These are phyloP conservation scores for Papiliotrema nemorosa DNA, from an alignment of 1,284 basidiomycete genomes.

Conservation along the genomic window DNA sequence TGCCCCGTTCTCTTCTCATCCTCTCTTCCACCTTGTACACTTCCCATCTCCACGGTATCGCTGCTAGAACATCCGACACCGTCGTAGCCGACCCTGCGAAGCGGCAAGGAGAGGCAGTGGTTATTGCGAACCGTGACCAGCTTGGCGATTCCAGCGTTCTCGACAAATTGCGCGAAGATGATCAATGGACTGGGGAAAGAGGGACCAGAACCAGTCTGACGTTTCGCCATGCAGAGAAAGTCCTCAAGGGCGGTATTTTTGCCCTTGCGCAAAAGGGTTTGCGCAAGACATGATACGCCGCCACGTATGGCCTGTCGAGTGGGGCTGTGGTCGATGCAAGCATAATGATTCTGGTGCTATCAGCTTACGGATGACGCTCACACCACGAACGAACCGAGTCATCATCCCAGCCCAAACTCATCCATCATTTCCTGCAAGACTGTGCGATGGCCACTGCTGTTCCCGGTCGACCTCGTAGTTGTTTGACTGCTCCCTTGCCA, in stretches of 20 bases:
- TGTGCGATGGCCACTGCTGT: constrained; percentile 10
- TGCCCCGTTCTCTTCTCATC: constrained; percentile 75
- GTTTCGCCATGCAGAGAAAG: constrained; percentile 74
- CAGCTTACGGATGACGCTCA: not conserved
- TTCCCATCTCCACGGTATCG: constrained; percentile 70
- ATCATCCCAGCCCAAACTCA: constrained; percentile 29
- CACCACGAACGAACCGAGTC: not conserved
- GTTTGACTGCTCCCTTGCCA: not conserved
- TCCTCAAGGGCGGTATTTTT: constrained; percentile 49
- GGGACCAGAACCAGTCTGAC: constrained; percentile 74
- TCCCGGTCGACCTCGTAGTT: not conserved
- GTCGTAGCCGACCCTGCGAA: constrained; percentile 1
- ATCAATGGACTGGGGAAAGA: constrained; percentile 54
- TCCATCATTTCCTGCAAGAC: constrained; percentile 33
- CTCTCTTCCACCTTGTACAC: constrained; percentile 67
- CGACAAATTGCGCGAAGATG: constrained; percentile 52
- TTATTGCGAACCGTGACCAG: constrained; percentile 59
- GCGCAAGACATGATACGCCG: constrained; percentile 5
- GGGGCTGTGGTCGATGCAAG: constrained; percentile 6
- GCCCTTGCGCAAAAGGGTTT: constrained; percentile 13
- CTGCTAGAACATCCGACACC: constrained; percentile 55
- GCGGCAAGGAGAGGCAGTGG: constrained; percentile 30
- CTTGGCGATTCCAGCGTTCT: constrained; percentile 52
- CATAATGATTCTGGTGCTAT: not conserved
- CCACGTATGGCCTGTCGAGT: not conserved